A percentile compares a stretch with the other conserved stretches of the same genome.
phyloP scores from a whole-genome alignment of 108 stramenopile species.

The Nannochloropsis gaditana region DNA sequence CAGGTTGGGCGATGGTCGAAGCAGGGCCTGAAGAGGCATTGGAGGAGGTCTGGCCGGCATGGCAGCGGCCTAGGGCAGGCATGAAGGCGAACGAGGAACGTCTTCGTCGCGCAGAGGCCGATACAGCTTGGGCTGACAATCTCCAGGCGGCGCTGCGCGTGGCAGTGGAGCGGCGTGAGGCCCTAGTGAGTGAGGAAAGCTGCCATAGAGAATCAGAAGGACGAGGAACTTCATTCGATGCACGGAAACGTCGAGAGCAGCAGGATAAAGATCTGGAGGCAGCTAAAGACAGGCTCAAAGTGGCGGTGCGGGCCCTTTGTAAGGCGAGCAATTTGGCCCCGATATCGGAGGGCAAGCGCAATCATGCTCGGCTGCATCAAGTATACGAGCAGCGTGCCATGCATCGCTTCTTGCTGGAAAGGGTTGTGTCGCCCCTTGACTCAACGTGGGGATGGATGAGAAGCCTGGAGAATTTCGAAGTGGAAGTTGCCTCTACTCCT shows the following conservation, averaged over 20 bases:
- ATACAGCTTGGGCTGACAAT: neutral
- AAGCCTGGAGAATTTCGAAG: neutral
- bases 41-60: neutral
- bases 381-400: neutral
- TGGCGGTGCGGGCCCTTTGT: neutral
- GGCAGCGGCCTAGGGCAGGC: neutral
- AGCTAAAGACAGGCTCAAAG: neutral
- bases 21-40: constrained; percentile 6
- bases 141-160: neutral
- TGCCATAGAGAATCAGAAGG: neutral
- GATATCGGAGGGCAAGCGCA: neutral
- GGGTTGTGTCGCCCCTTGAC: neutral
- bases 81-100: neutral
- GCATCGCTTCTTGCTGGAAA: neutral
- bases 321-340: neutral
- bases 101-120: neutral
- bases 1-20: neutral
- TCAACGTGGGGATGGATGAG: neutral
- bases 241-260: neutral
- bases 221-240: neutral
- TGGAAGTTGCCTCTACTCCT: neutral
- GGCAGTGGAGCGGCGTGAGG: neutral
- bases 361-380: neutral
- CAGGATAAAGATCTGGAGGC: neutral
- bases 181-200: neutral